Evolutionary conservation across 1,284 basidiomycete species (phyloP).

Genomic region (Pisolithus thermaeus): DNA sequence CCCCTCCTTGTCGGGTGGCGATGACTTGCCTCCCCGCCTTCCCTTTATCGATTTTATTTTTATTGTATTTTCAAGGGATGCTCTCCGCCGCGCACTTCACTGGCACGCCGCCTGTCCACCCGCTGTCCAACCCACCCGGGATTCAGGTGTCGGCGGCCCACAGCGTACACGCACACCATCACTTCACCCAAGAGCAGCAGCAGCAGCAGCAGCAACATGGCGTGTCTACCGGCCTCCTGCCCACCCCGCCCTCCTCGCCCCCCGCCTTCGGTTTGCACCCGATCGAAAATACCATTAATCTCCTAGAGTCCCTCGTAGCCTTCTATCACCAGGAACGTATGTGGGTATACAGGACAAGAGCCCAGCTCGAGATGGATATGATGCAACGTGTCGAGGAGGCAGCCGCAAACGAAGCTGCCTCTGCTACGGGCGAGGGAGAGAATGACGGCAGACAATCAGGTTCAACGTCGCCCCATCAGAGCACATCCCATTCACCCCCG

Average conservation of each 20-base stretch:
- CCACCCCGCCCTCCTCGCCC: constrained; percentile 44
- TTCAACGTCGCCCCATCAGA: constrained; percentile 6
- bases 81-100: constrained; percentile 21
- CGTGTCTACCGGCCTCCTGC: constrained; percentile 28
- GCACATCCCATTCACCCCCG: background rate
- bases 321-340: constrained; percentile 65
- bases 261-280: constrained; percentile 27
- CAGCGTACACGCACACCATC: constrained; percentile 13
- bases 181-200: constrained; percentile 19
- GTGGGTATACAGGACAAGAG: constrained; percentile 57
- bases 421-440: constrained; percentile 13
- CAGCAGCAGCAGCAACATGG: constrained; percentile 23
- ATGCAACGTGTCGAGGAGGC: constrained; percentile 23
- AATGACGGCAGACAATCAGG: constrained; percentile 10
- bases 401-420: constrained; percentile 18
- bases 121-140: constrained; percentile 7
- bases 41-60: background rate
- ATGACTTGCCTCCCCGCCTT: too few species aligned
- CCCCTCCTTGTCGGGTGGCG: constrained; percentile 16
- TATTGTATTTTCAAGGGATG: constrained; percentile 12
- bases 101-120: constrained; percentile 13
- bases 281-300: constrained; percentile 40
- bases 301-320: constrained; percentile 55
- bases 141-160: constrained; percentile 9
- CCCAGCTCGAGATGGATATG: constrained; percentile 37